phyloP scores from a whole-genome alignment of 345 rosid species.

The Pugionium cornutum region DNA sequence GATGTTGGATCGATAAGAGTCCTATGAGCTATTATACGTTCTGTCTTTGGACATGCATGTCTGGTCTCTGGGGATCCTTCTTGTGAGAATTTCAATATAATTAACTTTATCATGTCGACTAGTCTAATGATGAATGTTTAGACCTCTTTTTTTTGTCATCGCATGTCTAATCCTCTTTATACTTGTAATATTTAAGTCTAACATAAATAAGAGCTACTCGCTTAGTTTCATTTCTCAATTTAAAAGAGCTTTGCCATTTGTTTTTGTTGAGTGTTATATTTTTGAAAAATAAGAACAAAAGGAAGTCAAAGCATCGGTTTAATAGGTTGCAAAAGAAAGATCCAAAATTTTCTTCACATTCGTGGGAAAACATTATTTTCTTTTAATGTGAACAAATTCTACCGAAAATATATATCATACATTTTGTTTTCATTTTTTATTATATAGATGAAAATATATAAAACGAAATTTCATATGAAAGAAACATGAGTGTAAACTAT shows the following conservation, averaged over 20 bases:
- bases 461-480: too few relatives aligned
- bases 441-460: too few relatives aligned
- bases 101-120: constrained; percentile 33
- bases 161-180: constrained; percentile 13
- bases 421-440: too few relatives aligned
- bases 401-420: too few relatives aligned
- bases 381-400: too few relatives aligned
- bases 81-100: constrained; percentile 24
- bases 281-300: not conserved
- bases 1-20: constrained; percentile 41
- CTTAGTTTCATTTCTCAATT: not conserved
- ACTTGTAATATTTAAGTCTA: constrained; percentile 7
- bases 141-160: too few relatives aligned
- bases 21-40: constrained; percentile 31
- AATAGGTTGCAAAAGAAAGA: too few relatives aligned
- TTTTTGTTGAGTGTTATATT: not conserved
- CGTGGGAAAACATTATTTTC: too few relatives aligned
- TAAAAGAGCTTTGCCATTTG: not conserved
- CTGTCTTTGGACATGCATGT: constrained; percentile 47
- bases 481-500: too few relatives aligned
- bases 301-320: too few relatives aligned
- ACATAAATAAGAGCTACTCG: not conserved
- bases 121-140: constrained; percentile 38
- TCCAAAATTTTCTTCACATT: too few relatives aligned
- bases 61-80: constrained; percentile 44